These are phyloP conservation scores for Colletotrichum sp. DNA, from an alignment of 2,329 filamentous ascomycete genomes.

Conservation along the genomic window DNA sequence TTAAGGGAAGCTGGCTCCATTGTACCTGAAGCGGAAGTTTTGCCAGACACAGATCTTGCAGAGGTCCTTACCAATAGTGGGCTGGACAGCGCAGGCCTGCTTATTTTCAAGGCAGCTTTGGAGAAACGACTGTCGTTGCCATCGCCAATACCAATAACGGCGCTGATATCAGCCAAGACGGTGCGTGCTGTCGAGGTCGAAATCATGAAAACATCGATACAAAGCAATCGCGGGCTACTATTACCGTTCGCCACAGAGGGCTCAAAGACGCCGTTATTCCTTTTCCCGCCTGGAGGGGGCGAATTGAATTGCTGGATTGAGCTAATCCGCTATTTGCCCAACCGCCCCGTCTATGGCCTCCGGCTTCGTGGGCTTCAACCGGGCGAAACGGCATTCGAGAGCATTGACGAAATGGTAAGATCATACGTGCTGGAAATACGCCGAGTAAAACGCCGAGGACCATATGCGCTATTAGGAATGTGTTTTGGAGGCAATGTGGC, in stretches of 20 bases:
- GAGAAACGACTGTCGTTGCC: not conserved
- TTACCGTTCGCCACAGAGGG: not conserved
- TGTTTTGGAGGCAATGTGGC: not conserved
- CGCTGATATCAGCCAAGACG: not conserved
- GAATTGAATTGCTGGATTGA: not conserved
- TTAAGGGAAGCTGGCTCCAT: not conserved
- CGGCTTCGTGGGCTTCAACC: not conserved
- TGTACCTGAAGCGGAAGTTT: not conserved
- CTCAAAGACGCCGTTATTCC: not conserved
- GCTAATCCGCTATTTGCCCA: not conserved
- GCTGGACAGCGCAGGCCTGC: not conserved
- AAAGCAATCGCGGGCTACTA: not conserved
- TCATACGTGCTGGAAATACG: not conserved
- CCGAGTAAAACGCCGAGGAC: not conserved
- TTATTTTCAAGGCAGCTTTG: not conserved
- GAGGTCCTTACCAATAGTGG: not conserved
- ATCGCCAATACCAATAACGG: not conserved
- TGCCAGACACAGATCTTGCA: not conserved
- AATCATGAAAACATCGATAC: not conserved
- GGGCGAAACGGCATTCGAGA: not conserved
- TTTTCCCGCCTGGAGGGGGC: not conserved
- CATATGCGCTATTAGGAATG: not conserved
- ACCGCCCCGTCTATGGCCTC: not conserved
- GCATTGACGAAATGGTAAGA: not conserved
- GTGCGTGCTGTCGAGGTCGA: not conserved